A percentile compares a stretch with the other conserved stretches of the same genome.
Conservation (phyloP, 805 yeast genomes). For the Lipomyces chichibuensis region DNA sequence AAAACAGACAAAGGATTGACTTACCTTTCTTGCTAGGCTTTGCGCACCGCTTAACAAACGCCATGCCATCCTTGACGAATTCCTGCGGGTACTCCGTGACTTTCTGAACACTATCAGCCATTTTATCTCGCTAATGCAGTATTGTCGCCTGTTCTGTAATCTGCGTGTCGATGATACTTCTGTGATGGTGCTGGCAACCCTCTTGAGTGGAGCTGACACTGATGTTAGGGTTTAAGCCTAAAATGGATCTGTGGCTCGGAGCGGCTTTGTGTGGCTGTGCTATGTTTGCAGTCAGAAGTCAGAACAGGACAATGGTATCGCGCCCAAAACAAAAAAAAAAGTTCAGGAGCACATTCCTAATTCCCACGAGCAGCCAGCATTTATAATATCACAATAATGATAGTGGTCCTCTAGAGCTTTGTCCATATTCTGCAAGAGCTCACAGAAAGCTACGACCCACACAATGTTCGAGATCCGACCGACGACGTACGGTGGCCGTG, state of each 20-base stretch:
- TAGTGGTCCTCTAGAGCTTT: background rate
- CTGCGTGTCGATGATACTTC: background rate
- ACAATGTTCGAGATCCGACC: conserved; percentile 18
- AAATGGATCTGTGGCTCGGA: no score
- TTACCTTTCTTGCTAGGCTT: conserved; percentile 82
- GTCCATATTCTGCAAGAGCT: background rate
- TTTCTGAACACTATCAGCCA: conserved; percentile 54
- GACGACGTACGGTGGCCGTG: conserved; percentile 63
- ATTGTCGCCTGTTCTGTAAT: background rate
- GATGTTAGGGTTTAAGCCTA: background rate
- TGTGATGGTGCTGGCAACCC: background rate
- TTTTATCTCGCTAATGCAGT: conserved; percentile 2
- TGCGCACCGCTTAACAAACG: conserved; percentile 86
- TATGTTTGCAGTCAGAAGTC: no score
- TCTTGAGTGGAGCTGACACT: background rate
- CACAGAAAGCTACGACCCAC: background rate
- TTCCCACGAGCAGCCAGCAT: background rate
- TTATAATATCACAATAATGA: background rate
- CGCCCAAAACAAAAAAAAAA: background rate
- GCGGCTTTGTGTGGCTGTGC: no score
- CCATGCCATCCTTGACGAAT: conserved; percentile 87
- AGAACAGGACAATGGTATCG: background rate
- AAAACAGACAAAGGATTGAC: background rate
- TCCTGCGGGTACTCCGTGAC: conserved; percentile 85
- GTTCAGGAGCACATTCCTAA: background rate